phyloP scores from a whole-genome alignment of 2,329 filamentous ascomycete genomes.

The Cyphellophora attinorum region DNA sequence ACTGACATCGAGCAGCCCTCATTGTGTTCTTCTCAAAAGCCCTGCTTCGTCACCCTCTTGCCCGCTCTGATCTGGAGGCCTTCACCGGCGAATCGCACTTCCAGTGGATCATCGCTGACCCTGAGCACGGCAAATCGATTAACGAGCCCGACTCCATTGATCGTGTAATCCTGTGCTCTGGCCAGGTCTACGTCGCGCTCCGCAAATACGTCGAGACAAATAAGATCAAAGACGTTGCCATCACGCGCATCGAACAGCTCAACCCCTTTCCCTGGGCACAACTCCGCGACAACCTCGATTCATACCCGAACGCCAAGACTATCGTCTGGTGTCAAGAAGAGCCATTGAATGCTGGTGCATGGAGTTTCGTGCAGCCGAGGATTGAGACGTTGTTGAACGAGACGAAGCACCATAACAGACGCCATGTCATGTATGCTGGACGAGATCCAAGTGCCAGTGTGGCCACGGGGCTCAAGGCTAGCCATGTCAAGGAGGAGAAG shows the following conservation, averaged over 20 bases:
- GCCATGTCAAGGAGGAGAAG: slow-evolving; percentile 86
- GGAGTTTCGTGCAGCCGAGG: slow-evolving; percentile 94
- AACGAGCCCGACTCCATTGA: slow-evolving; percentile 78
- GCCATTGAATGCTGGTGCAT: slow-evolving; percentile 91
- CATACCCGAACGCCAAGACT: slow-evolving; percentile 93
- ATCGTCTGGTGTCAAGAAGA: slow-evolving; percentile 98
- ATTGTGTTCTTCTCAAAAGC: slow-evolving; percentile 98
- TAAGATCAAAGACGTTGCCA: slow-evolving; percentile 78
- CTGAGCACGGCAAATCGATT: slow-evolving; percentile 68
- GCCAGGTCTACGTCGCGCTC: slow-evolving; percentile 86
- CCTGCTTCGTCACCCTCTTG: slow-evolving; percentile 84
- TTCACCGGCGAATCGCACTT: slow-evolving; percentile 89
- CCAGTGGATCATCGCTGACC: slow-evolving; percentile 90
- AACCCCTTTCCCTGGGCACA: slow-evolving; percentile 99
- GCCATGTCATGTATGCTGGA: slow-evolving; percentile 95
- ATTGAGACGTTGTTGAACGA: slow-evolving; percentile 94
- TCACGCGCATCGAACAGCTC: slow-evolving; percentile 93
- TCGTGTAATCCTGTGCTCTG: slow-evolving; percentile 86
- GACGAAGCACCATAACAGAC: slow-evolving; percentile 83
- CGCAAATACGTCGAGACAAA: slow-evolving; percentile 84
- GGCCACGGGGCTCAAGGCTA: slow-evolving; percentile 81
- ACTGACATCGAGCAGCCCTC: slow-evolving; percentile 68
- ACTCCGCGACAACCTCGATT: slow-evolving; percentile 91
- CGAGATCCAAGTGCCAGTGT: slow-evolving; percentile 88
- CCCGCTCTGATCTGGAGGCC: slow-evolving; percentile 80